Percentiles rank a stretch among this genome's conserved stretches.
phyloP scores from a whole-genome alignment of 129 eudicot genomes.

The Helichrysum umbraculigerum region DNA sequence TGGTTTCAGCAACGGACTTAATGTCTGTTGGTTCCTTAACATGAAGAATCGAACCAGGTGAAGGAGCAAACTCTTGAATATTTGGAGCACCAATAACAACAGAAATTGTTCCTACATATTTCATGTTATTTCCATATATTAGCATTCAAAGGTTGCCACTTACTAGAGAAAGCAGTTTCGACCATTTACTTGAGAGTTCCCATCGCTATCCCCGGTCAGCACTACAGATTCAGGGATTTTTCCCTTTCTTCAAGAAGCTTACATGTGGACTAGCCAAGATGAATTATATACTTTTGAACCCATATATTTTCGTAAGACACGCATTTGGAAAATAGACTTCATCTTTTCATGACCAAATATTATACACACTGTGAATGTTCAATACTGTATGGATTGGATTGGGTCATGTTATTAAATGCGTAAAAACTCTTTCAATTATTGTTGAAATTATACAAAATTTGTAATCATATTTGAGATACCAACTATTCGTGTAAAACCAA shows the following conservation, averaged over 20 bases:
- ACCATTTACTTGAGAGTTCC: not conserved
- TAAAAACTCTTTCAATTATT: not conserved
- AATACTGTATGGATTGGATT: not conserved
- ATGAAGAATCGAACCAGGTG: conserved; percentile 69
- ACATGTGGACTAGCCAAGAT: not conserved
- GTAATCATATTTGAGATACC: not conserved
- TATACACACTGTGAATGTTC: not conserved
- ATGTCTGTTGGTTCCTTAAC: conserved; percentile 70
- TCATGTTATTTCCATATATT: not conserved
- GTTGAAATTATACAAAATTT: not conserved
- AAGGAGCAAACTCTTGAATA: conserved; percentile 90
- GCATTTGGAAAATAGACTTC: too few relatives aligned
- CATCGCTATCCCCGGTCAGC: not conserved
- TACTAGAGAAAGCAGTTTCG: not conserved
- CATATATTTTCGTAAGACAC: not conserved
- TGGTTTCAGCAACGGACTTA: conserved; percentile 60
- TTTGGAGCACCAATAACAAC: conserved; percentile 95
- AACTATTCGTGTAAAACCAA: not conserved
- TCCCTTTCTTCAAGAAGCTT: not conserved
- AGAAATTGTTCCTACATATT: conserved; percentile 69
- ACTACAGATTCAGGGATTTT: not conserved
- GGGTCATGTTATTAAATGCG: not conserved
- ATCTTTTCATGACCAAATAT: not conserved
- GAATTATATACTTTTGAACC: not conserved
- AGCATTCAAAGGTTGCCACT: not conserved